These are phyloP conservation scores for Mortierella sp. DNA, from an alignment of 371 early-diverging fungal species.

Conservation along the genomic window DNA sequence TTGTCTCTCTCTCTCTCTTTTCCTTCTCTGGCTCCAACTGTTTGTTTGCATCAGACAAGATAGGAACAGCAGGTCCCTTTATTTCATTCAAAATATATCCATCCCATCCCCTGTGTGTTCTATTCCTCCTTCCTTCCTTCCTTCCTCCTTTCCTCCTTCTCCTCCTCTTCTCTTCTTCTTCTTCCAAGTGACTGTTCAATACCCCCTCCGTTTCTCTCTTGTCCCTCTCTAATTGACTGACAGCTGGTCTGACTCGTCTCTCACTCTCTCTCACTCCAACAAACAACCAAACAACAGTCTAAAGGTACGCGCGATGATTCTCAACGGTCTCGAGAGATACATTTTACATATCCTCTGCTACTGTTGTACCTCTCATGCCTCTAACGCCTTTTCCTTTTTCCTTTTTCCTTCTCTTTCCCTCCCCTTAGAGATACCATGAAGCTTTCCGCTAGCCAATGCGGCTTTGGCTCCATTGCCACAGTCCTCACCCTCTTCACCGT, in stretches of 20 bases:
- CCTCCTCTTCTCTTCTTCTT: background rate
- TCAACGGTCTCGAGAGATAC: background rate
- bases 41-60: no score
- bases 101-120: no score
- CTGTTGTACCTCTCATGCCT: no score
- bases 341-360: no score
- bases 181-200: background rate
- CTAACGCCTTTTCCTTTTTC: background rate
- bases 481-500: slow-evolving; percentile 24
- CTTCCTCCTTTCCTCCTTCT: background rate
- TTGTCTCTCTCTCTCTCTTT: background rate
- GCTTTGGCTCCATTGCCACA: slow-evolving; percentile 12
- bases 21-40: background rate
- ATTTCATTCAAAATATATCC: no score
- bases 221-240: slow-evolving; percentile 17
- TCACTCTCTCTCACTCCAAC: slow-evolving; percentile 1
- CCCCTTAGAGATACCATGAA: no score
- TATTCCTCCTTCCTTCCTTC: background rate
- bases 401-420: background rate
- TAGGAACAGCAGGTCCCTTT: no score
- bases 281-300: background rate
- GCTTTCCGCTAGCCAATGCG: no score
- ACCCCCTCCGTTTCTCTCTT: slow-evolving; percentile 3
- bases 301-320: slow-evolving; percentile 1
- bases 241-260: slow-evolving; percentile 44